Percentiles rank a stretch among this genome's conserved stretches.
These are phyloP conservation scores for Ophiostoma sp. DNA, from an alignment of 2,329 filamentous ascomycete species.

Conservation along the genomic window DNA sequence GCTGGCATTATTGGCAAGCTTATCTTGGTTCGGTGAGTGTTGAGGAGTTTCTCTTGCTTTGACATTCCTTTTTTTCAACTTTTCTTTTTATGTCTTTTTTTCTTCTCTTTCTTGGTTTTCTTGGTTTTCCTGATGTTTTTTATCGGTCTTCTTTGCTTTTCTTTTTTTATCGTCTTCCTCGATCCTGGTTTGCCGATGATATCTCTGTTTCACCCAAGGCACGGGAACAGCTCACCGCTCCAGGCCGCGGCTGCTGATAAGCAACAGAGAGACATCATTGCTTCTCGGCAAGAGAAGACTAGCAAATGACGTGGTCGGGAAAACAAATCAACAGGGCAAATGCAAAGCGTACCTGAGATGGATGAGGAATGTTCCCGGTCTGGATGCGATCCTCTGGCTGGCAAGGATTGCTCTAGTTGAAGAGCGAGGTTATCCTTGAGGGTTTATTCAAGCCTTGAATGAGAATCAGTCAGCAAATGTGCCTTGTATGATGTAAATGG, in stretches of 20 bases:
- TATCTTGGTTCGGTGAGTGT: background rate
- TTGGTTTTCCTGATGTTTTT: background rate
- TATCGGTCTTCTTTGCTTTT: background rate
- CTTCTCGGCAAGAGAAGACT: background rate
- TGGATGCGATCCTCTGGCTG: background rate
- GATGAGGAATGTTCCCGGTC: background rate
- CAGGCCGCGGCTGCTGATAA: slow-evolving; percentile 10
- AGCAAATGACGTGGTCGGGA: slow-evolving; percentile 10
- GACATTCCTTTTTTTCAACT: background rate
- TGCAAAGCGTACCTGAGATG: slow-evolving; percentile 13
- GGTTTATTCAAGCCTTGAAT: background rate
- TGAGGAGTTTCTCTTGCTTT: background rate
- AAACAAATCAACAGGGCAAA: background rate
- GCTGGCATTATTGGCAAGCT: slow-evolving; percentile 10
- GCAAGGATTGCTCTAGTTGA: background rate
- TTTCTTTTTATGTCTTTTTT: slow-evolving; percentile 1
- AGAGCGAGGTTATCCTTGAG: background rate
- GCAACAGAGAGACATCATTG: slow-evolving; percentile 10
- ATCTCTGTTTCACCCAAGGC: slow-evolving; percentile 11
- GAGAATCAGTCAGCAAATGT: slow-evolving; percentile 1
- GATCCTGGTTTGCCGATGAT: background rate
- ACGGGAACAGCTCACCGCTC: slow-evolving; percentile 9
- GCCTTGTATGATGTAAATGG: background rate
- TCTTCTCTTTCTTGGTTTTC: background rate
- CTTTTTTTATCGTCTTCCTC: background rate